Conservation (phyloP, 2,329 filamentous ascomycete species). For the Fusarium sp. region DNA sequence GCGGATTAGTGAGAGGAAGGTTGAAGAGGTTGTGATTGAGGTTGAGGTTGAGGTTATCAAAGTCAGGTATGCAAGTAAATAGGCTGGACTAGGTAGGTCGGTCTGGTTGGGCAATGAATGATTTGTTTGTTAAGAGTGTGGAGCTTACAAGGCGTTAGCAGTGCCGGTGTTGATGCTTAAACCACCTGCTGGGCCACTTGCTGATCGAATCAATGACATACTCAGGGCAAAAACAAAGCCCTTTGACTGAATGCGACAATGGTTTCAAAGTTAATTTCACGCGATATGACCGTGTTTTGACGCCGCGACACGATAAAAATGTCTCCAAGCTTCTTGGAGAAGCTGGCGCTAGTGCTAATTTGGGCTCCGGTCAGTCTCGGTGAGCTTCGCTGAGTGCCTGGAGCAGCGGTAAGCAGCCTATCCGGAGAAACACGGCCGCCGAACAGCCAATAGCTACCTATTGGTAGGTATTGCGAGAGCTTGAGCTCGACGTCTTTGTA, state of each 20-base stretch:
- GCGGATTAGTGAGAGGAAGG: constrained; percentile 33
- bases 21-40: constrained; percentile 4
- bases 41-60: too few relatives aligned
- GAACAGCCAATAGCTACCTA: constrained; percentile 28
- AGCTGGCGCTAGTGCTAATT: constrained; percentile 42
- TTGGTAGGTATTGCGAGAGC: constrained; percentile 32
- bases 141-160: constrained; percentile 64
- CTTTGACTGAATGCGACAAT: constrained; percentile 39
- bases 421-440: constrained; percentile 51
- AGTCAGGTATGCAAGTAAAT: constrained; percentile 14
- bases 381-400: constrained; percentile 31
- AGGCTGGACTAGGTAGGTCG: constrained; percentile 27
- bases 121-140: constrained; percentile 44
- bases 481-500: constrained; percentile 41
- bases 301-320: constrained; percentile 38
- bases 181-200: constrained; percentile 70
- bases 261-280: constrained; percentile 38
- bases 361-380: constrained; percentile 31
- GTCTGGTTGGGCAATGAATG: constrained; percentile 26
- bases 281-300: constrained; percentile 40
- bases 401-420: neutral
- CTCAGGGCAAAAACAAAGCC: constrained; percentile 35
- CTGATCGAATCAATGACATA: constrained; percentile 69
- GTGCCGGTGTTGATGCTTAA: constrained; percentile 74
- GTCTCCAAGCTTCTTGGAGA: constrained; percentile 32